Evolutionary conservation across 2,329 filamentous ascomycete genomes (phyloP).

Genomic region (Nothopassalora personata): DNA sequence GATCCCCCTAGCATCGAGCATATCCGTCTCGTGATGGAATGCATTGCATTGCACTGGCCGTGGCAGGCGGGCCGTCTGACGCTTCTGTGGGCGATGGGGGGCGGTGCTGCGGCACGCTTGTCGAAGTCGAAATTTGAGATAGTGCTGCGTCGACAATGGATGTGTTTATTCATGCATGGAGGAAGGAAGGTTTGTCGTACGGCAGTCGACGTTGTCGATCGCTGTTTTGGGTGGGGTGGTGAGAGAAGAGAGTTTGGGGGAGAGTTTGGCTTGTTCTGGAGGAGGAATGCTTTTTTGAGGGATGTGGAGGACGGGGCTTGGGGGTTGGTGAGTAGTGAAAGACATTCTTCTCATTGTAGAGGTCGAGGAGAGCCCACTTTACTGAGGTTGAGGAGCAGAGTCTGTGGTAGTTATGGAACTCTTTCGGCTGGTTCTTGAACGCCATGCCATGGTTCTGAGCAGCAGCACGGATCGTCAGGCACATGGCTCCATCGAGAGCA

Average conservation of each 20-base stretch:
- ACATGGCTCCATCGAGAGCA: neutral
- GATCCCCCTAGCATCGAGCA: conserved; percentile 9
- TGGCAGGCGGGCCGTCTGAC: too few relatives aligned
- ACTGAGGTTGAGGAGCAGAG: neutral
- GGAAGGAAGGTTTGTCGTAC: neutral
- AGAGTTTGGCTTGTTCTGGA: neutral
- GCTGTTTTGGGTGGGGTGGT: neutral
- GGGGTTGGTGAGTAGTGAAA: too few relatives aligned
- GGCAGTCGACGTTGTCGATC: neutral
- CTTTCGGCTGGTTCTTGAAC: neutral
- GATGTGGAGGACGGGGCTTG: too few relatives aligned
- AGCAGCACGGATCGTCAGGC: neutral
- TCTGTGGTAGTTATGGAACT: neutral
- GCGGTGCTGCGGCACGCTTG: neutral
- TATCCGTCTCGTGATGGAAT: conserved; percentile 9
- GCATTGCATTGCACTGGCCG: neutral
- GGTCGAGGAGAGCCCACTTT: neutral
- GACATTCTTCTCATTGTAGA: neutral
- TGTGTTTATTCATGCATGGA: neutral
- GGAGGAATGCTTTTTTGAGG: neutral
- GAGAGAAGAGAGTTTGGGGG: neutral
- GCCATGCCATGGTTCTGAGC: neutral
- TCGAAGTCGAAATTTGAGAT: neutral
- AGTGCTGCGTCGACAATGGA: neutral
- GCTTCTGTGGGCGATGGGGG: too few relatives aligned